Evolutionary conservation across 78 protist genomes (phyloP).

Genomic region (Dictyostelium capitatum): DNA sequence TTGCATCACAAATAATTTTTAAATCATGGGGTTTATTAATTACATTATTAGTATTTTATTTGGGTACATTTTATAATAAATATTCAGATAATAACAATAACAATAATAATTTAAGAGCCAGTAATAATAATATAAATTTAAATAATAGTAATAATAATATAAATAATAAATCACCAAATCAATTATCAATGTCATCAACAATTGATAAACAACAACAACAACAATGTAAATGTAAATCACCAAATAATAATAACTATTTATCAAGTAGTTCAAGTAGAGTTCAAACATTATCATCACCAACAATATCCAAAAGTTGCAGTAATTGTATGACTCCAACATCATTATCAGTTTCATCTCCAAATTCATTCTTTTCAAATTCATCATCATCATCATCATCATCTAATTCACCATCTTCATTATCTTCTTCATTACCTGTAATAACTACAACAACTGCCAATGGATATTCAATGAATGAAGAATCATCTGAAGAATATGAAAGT

Average conservation of each 20-base stretch:
- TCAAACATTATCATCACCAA: constrained; percentile 31
- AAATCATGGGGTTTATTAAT: constrained; percentile 27
- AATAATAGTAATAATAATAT: not conserved
- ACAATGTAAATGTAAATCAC: not conserved
- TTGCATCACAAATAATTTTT: constrained; percentile 5
- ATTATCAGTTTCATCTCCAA: not conserved
- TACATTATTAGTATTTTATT: not conserved
- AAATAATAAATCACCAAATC: not conserved
- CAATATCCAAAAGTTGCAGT: not conserved
- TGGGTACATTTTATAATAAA: constrained; percentile 41
- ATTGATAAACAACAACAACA: not conserved
- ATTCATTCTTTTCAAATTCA: not conserved
- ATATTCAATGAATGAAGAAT: not conserved
- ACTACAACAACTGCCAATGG: not conserved
- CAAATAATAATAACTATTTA: not conserved
- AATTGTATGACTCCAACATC: not conserved
- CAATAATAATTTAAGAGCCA: not conserved
- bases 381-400: not conserved
- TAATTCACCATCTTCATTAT: not conserved
- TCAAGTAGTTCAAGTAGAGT: constrained; percentile 13
- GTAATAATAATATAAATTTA: not conserved
- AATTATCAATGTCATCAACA: constrained; percentile 8
- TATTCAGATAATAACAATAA: not conserved
- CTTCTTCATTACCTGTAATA: not conserved
- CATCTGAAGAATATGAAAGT: not conserved